Conservation (phyloP, 1,284 basidiomycete genomes). For the Rhizoctonia solani region DNA sequence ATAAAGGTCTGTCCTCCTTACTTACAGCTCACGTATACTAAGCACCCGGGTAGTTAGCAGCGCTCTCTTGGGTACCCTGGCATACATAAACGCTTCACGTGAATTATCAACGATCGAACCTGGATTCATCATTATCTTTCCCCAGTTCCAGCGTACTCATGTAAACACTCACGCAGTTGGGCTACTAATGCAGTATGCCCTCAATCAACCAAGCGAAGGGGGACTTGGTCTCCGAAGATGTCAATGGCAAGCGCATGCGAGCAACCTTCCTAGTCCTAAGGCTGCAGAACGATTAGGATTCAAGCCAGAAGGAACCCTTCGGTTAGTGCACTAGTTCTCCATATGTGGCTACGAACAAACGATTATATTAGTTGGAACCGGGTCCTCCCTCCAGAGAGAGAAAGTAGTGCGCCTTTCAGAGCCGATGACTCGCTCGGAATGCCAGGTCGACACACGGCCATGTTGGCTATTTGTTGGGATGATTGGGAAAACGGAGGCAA, state of each 20-base stretch:
- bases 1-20: neutral
- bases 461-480: constrained; percentile 62
- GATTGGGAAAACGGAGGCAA: constrained; percentile 57
- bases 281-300: constrained; percentile 66
- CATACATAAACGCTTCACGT: constrained; percentile 39
- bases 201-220: constrained; percentile 52
- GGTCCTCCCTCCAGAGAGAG: constrained; percentile 14
- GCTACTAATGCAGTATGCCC: constrained; percentile 58
- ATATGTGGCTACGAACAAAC: neutral
- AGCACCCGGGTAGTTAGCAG: neutral
- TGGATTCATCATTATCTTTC: constrained; percentile 41
- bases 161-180: constrained; percentile 65
- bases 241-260: constrained; percentile 60
- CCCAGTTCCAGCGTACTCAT: constrained; percentile 63
- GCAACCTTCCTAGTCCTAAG: constrained; percentile 56
- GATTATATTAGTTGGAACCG: constrained; percentile 42
- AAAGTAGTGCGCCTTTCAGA: constrained; percentile 11
- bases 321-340: constrained; percentile 38
- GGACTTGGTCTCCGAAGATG: constrained; percentile 66
- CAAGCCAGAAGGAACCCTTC: constrained; percentile 55
- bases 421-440: constrained; percentile 50
- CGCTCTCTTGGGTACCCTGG: constrained; percentile 39
- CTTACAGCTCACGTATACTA: too few relatives aligned
- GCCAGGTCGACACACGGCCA: constrained; percentile 54
- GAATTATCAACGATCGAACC: constrained; percentile 39